These are phyloP conservation scores for Spizellomyces sp. DNA, from an alignment of 192 early-diverging fungal species.

Conservation along the genomic window DNA sequence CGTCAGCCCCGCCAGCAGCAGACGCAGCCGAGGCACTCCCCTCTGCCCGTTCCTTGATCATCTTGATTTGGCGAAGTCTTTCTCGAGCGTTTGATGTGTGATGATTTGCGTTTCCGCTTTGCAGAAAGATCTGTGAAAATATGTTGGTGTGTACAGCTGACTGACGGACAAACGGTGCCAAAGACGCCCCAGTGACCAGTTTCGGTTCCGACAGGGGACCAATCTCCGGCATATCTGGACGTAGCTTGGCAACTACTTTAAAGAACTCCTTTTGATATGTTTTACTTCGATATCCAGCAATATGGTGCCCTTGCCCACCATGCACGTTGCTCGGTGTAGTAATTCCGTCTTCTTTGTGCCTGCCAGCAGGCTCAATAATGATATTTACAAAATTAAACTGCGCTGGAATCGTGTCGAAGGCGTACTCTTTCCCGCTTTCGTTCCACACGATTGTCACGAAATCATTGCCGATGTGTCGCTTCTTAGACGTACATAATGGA, in stretches of 20 bases:
- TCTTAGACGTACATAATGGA: constrained; percentile 79
- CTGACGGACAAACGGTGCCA: constrained; percentile 82
- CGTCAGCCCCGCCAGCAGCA: background rate
- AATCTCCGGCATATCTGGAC: constrained; percentile 71
- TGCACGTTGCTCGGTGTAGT: background rate
- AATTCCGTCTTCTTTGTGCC: constrained; percentile 12
- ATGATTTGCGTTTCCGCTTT: constrained; percentile 60
- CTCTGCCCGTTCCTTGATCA: constrained; percentile 61
- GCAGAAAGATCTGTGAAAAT: constrained; percentile 82
- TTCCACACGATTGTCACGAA: constrained; percentile 94
- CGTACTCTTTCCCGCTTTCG: constrained; percentile 80
- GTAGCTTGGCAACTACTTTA: constrained; percentile 67
- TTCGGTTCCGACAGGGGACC: constrained; percentile 82
- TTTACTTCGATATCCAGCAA: background rate
- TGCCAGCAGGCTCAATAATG: constrained; percentile 76
- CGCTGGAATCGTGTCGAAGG: constrained; percentile 86
- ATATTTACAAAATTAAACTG: constrained; percentile 98
- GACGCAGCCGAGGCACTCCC: background rate
- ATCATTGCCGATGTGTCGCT: constrained; percentile 97
- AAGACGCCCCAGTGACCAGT: constrained; percentile 72
- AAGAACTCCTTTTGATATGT: constrained; percentile 42
- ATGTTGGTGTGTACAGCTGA: constrained; percentile 87
- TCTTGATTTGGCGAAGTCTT: constrained; percentile 89
- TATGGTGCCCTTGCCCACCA: background rate
- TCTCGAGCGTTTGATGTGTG: constrained; percentile 90